These are phyloP conservation scores for Hericium coralloides DNA, from an alignment of 768 basidiomycete species.

Conservation along the genomic window DNA sequence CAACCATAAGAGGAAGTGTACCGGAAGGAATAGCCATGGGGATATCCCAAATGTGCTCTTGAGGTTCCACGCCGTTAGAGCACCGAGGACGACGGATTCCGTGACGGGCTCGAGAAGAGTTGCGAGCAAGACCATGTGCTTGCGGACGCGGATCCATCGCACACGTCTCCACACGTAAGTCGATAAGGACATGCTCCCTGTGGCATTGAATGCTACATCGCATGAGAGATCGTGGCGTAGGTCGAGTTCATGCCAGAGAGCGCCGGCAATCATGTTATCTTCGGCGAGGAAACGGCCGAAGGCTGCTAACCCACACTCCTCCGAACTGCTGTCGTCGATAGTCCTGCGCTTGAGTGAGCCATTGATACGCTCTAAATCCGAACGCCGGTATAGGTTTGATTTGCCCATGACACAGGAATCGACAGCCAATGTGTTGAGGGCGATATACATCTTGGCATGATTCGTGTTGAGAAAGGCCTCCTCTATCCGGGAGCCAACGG, in stretches of 20 bases:
- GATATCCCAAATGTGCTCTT: conserved; percentile 42
- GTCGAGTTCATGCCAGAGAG: conserved; percentile 90
- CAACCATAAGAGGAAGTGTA: conserved; percentile 67
- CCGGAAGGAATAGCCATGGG: conserved; percentile 40
- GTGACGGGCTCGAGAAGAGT: conserved; percentile 91
- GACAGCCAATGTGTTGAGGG: conserved; percentile 79
- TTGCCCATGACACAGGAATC: conserved; percentile 98
- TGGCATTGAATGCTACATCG: conserved; percentile 82
- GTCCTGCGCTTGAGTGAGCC: conserved; percentile 44
- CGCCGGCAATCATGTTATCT: conserved; percentile 93
- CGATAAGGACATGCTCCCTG: conserved; percentile 78
- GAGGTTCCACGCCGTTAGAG: conserved; percentile 52
- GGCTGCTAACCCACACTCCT: conserved; percentile 54
- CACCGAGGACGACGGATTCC: conserved; percentile 67
- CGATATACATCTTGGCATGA: conserved; percentile 97
- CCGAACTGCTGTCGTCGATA: conserved; percentile 13
- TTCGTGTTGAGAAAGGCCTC: conserved; percentile 95
- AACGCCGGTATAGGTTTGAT: conserved; percentile 87
- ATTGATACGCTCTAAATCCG: conserved; percentile 72
- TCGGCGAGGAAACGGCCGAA: conserved; percentile 91
- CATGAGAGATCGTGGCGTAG: conserved; percentile 84
- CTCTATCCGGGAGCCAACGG: conserved; percentile 78
- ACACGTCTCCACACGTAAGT: conserved; percentile 87
- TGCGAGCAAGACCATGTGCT: conserved; percentile 83
- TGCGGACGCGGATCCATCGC: conserved; percentile 95